Percentiles rank a stretch among this genome's conserved stretches.
Conservation (phyloP, 805 yeast species). For the Ogataea polymorpha region DNA sequence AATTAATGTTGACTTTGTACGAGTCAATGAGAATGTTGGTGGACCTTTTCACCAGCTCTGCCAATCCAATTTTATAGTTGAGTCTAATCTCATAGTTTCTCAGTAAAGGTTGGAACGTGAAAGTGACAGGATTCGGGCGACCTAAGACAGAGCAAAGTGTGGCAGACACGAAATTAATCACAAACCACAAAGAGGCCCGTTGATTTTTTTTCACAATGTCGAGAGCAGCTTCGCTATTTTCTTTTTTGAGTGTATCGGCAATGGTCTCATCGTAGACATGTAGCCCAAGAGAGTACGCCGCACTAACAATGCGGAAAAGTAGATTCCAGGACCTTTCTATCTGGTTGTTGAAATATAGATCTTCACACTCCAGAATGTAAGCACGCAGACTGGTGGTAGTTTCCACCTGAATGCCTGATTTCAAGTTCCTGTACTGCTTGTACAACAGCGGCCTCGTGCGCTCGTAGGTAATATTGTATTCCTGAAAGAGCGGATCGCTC, state of each 20-base stretch:
- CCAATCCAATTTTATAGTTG: slow-evolving; percentile 44
- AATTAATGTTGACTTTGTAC: slow-evolving; percentile 43
- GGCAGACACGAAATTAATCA: slow-evolving; percentile 45
- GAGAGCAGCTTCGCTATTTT: slow-evolving; percentile 31
- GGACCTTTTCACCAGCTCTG: slow-evolving; percentile 47
- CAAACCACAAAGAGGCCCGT: slow-evolving; percentile 48
- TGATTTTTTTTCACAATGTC: slow-evolving; percentile 32
- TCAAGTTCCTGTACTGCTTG: slow-evolving; percentile 42
- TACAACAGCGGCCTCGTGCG: slow-evolving; percentile 31
- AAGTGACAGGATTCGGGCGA: slow-evolving; percentile 52
- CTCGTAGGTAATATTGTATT: slow-evolving; percentile 24
- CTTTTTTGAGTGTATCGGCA: slow-evolving; percentile 28
- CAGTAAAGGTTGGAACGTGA: slow-evolving; percentile 33
- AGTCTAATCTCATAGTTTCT: slow-evolving; percentile 33
- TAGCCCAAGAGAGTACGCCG: slow-evolving; percentile 49
- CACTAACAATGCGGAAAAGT: slow-evolving; percentile 47
- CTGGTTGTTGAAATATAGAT: slow-evolving; percentile 45
- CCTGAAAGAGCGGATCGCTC: slow-evolving; percentile 23
- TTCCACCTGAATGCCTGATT: slow-evolving; percentile 45
- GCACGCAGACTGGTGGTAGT: slow-evolving; percentile 47
- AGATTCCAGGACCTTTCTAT: slow-evolving; percentile 53
- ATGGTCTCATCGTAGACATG: slow-evolving; percentile 41
- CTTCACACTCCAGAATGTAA: slow-evolving; percentile 49
- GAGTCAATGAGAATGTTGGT: slow-evolving; percentile 51
- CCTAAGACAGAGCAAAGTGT: slow-evolving; percentile 50